These are phyloP conservation scores for Gentiana straminea DNA, from an alignment of 257 asterid species.

Conservation along the genomic window DNA sequence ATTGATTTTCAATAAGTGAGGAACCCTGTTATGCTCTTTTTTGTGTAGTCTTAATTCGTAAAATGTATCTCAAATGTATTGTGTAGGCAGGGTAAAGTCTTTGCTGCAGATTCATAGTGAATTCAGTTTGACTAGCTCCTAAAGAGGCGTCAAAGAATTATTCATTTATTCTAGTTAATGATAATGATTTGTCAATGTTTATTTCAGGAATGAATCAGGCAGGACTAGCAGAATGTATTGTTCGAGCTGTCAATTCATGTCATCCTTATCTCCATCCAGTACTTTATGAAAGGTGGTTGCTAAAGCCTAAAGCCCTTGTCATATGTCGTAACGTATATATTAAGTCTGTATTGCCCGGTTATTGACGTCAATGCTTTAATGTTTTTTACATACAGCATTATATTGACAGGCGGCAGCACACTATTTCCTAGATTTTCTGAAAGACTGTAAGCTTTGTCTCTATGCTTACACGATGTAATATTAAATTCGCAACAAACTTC, in stretches of 20 bases:
- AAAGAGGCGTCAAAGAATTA: neutral
- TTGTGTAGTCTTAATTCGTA: neutral
- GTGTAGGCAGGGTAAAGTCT: neutral
- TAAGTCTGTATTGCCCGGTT: slow-evolving; percentile 4
- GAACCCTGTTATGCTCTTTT: neutral
- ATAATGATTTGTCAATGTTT: slow-evolving; percentile 7
- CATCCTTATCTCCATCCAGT: slow-evolving; percentile 92
- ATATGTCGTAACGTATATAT: neutral
- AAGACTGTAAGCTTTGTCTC: slow-evolving; percentile 66
- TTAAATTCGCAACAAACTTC: slow-evolving; percentile 3
- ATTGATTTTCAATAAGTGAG: too few species aligned
- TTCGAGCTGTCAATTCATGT: slow-evolving; percentile 80
- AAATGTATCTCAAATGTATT: too few species aligned
- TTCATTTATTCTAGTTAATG: neutral
- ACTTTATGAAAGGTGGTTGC: slow-evolving; percentile 69
- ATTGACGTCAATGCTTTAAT: slow-evolving; percentile 8
- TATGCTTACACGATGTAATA: slow-evolving; percentile 1
- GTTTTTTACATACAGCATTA: slow-evolving; percentile 46
- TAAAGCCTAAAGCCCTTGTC: neutral
- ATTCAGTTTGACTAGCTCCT: neutral
- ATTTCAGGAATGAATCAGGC: slow-evolving; percentile 88
- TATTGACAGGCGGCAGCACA: slow-evolving; percentile 91
- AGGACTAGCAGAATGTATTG: slow-evolving; percentile 90
- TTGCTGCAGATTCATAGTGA: too few species aligned
- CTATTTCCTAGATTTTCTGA: slow-evolving; percentile 81